A percentile compares a stretch with the other conserved stretches of the same genome.
phyloP scores from a whole-genome alignment of 2,329 filamentous ascomycete genomes.

The Claviceps pazoutovae region DNA sequence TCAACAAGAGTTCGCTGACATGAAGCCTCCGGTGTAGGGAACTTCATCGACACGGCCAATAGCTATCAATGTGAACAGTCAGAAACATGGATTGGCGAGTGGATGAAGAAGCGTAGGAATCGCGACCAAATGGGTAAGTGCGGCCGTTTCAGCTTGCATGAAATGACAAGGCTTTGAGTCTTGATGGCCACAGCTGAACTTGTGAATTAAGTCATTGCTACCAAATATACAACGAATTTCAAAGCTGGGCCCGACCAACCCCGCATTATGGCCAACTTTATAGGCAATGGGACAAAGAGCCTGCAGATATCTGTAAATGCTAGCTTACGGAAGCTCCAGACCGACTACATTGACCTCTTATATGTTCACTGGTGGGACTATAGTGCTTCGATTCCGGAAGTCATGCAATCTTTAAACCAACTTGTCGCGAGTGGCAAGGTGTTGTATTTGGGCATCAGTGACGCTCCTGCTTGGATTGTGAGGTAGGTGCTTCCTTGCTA shows the following conservation, averaged over 20 bases:
- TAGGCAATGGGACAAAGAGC: conserved; percentile 49
- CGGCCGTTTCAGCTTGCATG: background rate
- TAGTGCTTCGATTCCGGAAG: conserved; percentile 48
- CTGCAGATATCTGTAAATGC: conserved; percentile 39
- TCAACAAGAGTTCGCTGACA: background rate
- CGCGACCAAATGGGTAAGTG: conserved; percentile 46
- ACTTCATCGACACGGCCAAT: conserved; percentile 61
- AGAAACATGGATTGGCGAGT: conserved; percentile 55
- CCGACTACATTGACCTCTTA: conserved; percentile 54
- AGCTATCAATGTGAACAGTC: conserved; percentile 52
- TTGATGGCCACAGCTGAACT: background rate
- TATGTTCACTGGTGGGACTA: conserved; percentile 58
- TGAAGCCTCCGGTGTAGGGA: conserved; percentile 28
- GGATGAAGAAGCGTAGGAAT: conserved; percentile 50
- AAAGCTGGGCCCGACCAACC: conserved; percentile 25
- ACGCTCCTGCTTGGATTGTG: conserved; percentile 58
- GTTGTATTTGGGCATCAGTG: conserved; percentile 50
- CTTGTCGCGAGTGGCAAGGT: conserved; percentile 49
- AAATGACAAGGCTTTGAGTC: background rate
- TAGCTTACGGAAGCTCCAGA: conserved; percentile 48
- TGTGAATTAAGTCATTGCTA: conserved; percentile 43
- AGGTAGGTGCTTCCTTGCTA: conserved; percentile 16
- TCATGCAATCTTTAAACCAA: conserved; percentile 55
- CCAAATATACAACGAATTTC: conserved; percentile 53
- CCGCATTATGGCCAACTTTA: conserved; percentile 35